phyloP scores from a whole-genome alignment of 2,329 filamentous ascomycete species.

The Blastomyces emzantsi region DNA sequence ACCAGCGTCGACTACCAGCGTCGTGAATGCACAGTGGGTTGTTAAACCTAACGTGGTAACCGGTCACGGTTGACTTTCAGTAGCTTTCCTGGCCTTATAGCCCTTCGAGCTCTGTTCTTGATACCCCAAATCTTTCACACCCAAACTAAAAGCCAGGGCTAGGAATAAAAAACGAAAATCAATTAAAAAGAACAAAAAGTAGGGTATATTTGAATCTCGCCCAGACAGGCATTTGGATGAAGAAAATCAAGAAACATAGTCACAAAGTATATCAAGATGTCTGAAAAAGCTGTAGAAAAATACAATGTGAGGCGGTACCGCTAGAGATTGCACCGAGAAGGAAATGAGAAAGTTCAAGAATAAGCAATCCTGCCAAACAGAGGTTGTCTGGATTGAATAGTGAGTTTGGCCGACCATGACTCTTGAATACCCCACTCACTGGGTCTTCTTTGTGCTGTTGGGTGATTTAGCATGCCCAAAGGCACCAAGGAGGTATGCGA shows the following conservation, averaged over 20 bases:
- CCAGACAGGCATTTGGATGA: background rate
- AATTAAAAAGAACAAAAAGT: background rate
- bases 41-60: background rate
- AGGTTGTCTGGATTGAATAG: background rate
- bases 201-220: background rate
- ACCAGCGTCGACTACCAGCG: background rate
- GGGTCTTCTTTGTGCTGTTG: constrained; percentile 19
- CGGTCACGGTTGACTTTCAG: background rate
- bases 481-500: constrained; percentile 49
- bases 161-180: background rate
- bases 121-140: background rate
- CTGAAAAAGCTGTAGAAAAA: too few species aligned
- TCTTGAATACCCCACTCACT: constrained; percentile 1
- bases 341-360: background rate
- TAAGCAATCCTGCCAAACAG: background rate
- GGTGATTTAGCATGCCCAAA: constrained; percentile 43
- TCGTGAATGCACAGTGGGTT: background rate
- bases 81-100: background rate
- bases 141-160: background rate
- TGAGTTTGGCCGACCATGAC: background rate
- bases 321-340: background rate
- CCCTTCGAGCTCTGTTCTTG: background rate
- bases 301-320: background rate
- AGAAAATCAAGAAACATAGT: background rate
- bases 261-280: background rate